A percentile compares a stretch with the other conserved stretches of the same genome.
Conservation (phyloP, 306 rosid genomes). For the Ormosia emarginata region DNA sequence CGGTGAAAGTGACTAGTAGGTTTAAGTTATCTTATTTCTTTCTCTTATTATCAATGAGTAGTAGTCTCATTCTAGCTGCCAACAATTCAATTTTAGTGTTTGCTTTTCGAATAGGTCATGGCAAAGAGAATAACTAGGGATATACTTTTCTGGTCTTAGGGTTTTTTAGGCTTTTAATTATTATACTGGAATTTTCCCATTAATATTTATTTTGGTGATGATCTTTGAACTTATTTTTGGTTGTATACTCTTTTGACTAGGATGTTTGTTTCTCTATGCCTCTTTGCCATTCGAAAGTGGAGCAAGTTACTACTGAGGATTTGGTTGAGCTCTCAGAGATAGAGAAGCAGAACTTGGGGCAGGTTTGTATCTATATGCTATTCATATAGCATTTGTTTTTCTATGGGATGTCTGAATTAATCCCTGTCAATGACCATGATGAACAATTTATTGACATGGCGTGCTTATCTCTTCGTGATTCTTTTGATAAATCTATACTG, state of each 20-base stretch:
- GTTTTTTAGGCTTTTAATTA: not conserved
- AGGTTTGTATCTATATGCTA: slow-evolving; percentile 46
- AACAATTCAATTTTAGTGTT: not conserved
- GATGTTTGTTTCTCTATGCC: slow-evolving; percentile 93
- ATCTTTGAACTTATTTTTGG: slow-evolving; percentile 3
- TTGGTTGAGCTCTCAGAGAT: slow-evolving; percentile 93
- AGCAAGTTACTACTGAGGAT: slow-evolving; percentile 75
- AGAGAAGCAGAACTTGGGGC: slow-evolving; percentile 87
- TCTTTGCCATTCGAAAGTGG: slow-evolving; percentile 79
- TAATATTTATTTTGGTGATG: not conserved
- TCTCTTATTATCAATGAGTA: not conserved
- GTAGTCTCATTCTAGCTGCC: not conserved
- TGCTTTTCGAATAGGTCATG: not conserved
- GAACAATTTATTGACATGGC: not conserved
- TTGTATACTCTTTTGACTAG: slow-evolving; percentile 37
- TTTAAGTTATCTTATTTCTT: not conserved
- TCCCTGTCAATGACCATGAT: not conserved
- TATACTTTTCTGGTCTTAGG: not conserved
- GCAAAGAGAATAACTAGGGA: not conserved
- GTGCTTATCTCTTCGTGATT: not conserved
- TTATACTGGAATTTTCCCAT: not conserved
- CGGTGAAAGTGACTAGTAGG: not conserved
- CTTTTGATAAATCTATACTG: not conserved
- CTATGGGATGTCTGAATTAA: not conserved
- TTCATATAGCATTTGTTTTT: not conserved